Evolutionary conservation across 2,329 filamentous ascomycete genomes (phyloP).

Genomic region (Calonectria henricotiae): DNA sequence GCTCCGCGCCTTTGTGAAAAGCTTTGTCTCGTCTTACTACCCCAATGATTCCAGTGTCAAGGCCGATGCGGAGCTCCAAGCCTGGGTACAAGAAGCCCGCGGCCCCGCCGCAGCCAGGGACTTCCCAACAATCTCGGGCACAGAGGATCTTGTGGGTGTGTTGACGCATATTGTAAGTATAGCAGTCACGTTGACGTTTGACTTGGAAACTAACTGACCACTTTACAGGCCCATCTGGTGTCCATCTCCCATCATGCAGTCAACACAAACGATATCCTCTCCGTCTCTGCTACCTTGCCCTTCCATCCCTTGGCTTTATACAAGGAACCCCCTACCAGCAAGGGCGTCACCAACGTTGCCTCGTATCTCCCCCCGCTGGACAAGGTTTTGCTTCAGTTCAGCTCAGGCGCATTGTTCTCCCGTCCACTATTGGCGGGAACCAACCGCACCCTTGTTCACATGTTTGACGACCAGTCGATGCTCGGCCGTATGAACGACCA

Average conservation of each 20-base stretch:
- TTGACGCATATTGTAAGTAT: background rate
- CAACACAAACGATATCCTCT: constrained; percentile 14
- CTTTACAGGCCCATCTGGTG: constrained; percentile 2
- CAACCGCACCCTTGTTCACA: constrained; percentile 13
- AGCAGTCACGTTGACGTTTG: background rate
- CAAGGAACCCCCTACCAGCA: constrained; percentile 1
- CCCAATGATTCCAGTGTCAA: background rate
- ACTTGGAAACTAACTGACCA: background rate
- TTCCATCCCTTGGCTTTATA: constrained; percentile 15
- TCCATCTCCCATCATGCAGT: constrained; percentile 8
- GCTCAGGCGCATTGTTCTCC: background rate
- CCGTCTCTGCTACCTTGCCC: background rate
- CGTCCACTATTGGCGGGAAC: background rate
- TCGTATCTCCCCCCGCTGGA: background rate
- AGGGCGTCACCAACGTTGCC: background rate
- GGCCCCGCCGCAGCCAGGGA: background rate
- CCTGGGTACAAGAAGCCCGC: background rate
- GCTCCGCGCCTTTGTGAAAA: background rate
- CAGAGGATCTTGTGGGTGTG: background rate
- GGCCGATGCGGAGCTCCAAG: background rate
- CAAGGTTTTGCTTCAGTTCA: constrained; percentile 3
- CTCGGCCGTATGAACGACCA: background rate
- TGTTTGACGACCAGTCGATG: constrained; percentile 2
- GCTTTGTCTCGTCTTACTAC: constrained; percentile 6
- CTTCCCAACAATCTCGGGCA: background rate